Percentiles rank a stretch among this genome's conserved stretches.
Evolutionary conservation across 768 basidiomycete species (phyloP).

Genomic region (Grammothele lineata): DNA sequence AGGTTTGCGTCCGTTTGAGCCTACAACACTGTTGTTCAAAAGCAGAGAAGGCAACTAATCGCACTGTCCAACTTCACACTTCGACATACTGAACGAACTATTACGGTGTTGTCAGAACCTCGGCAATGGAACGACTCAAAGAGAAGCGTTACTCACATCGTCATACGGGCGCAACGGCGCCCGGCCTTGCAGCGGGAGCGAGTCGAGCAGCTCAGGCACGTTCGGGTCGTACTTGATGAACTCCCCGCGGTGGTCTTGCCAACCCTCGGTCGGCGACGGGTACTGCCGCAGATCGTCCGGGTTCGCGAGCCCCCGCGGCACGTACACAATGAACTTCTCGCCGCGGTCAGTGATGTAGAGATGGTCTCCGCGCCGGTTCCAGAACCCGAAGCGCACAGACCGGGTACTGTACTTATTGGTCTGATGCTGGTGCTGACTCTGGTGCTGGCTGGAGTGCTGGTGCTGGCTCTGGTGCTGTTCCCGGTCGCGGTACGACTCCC

Average conservation of each 20-base stretch:
- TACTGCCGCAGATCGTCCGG: conserved; percentile 60
- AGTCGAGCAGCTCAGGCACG: conserved; percentile 57
- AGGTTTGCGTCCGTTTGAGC: conserved; percentile 12
- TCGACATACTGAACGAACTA: conserved; percentile 17
- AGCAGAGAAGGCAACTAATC: no score
- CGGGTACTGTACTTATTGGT: conserved; percentile 19
- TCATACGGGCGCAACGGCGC: conserved; percentile 55
- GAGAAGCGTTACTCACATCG: conserved; percentile 38
- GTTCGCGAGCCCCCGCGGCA: conserved; percentile 50
- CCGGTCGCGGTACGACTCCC: conserved; percentile 18
- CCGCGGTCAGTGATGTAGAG: conserved; percentile 25
- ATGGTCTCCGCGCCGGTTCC: conserved; percentile 77
- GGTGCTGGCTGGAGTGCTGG: conserved; percentile 19
- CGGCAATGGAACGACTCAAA: neutral
- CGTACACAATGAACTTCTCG: conserved; percentile 56
- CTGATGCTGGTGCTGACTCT: conserved; percentile 27
- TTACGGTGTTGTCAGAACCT: neutral
- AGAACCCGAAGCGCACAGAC: conserved; percentile 52
- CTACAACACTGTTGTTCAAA: no score
- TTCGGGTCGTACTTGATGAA: conserved; percentile 37
- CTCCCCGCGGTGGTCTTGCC: conserved; percentile 47
- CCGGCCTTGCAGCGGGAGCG: conserved; percentile 53
- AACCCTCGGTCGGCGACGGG: conserved; percentile 52
- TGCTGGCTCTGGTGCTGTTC: conserved; percentile 27
- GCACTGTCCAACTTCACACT: conserved; percentile 11